Conservation (phyloP, 768 basidiomycete species). For the Cyathus striatus region DNA sequence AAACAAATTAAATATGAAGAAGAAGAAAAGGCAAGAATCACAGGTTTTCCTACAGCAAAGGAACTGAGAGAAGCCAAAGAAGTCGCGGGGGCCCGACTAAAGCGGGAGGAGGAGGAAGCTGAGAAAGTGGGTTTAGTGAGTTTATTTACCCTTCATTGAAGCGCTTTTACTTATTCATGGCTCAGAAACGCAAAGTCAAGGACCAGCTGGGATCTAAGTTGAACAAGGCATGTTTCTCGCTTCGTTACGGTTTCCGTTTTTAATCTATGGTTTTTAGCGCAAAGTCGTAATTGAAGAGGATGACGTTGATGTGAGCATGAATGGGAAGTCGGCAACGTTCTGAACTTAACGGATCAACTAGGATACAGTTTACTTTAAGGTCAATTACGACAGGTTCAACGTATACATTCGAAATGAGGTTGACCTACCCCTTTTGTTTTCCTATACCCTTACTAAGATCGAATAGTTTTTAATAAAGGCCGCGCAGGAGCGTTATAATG, state of each 20-base stretch:
- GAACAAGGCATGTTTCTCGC: conserved; percentile 59
- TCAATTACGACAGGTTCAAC: conserved; percentile 88
- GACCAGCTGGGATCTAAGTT: conserved; percentile 42
- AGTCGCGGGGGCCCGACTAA: conserved; percentile 55
- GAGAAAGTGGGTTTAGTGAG: conserved; percentile 71
- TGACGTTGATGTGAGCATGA: conserved; percentile 58
- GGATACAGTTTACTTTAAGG: conserved; percentile 73
- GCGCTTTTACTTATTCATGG: too few species aligned
- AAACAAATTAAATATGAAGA: conserved; percentile 76
- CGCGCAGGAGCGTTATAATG: conserved; percentile 76
- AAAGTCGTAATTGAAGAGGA: conserved; percentile 57
- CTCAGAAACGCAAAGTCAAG: conserved; percentile 60
- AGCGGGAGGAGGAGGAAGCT: conserved; percentile 67
- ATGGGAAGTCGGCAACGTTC: too few species aligned
- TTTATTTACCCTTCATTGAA: conserved; percentile 4
- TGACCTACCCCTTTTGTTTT: conserved; percentile 12
- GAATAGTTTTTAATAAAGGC: conserved; percentile 73
- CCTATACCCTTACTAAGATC: conserved; percentile 4
- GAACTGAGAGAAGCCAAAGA: conserved; percentile 72
- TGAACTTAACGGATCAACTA: too few species aligned
- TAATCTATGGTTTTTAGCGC: conserved; percentile 21
- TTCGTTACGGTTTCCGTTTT: too few species aligned
- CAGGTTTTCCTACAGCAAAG: conserved; percentile 76
- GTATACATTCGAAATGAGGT: conserved; percentile 86
- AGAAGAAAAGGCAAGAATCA: conserved; percentile 70